Conservation (phyloP, 2,329 filamentous ascomycete genomes). For the Pyrenophora teres region DNA sequence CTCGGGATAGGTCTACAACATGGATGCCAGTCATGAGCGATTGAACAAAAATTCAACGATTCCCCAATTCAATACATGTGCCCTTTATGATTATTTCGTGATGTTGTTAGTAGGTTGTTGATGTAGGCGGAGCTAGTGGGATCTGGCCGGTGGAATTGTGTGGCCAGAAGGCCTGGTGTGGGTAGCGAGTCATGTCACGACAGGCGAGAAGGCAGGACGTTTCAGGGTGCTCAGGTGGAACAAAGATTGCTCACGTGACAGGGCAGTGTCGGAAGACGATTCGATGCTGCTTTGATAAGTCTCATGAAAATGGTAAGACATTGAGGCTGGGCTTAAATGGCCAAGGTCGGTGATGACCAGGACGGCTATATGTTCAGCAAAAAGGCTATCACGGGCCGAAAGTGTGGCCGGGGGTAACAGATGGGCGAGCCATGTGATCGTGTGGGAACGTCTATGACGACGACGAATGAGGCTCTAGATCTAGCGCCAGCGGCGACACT, state of each 20-base stretch:
- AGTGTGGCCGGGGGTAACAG: conserved; percentile 2
- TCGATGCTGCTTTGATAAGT: no score
- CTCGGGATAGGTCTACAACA: conserved; percentile 44
- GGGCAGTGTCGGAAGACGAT: no score
- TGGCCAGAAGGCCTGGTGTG: not conserved
- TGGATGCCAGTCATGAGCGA: conserved; percentile 40
- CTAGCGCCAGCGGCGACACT: conserved; percentile 25
- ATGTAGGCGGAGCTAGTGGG: not conserved
- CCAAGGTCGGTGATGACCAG: not conserved
- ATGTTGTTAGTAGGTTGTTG: not conserved
- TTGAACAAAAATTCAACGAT: conserved; percentile 47
- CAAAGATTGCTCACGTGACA: no score
- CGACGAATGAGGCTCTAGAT: conserved; percentile 23
- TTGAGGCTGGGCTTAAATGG: no score
- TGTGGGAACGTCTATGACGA: conserved; percentile 33
- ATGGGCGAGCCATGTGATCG: conserved; percentile 21
- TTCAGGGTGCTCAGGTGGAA: no score
- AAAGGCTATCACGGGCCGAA: conserved; percentile 2
- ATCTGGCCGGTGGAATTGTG: not conserved
- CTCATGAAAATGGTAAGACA: not conserved
- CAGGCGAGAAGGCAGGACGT: no score
- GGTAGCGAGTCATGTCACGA: no score
- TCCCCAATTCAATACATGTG: conserved; percentile 38
- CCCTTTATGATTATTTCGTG: not conserved
- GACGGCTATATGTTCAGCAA: not conserved